These are phyloP conservation scores for Paxillus involutus DNA, from an alignment of 768 basidiomycete genomes.

Conservation along the genomic window DNA sequence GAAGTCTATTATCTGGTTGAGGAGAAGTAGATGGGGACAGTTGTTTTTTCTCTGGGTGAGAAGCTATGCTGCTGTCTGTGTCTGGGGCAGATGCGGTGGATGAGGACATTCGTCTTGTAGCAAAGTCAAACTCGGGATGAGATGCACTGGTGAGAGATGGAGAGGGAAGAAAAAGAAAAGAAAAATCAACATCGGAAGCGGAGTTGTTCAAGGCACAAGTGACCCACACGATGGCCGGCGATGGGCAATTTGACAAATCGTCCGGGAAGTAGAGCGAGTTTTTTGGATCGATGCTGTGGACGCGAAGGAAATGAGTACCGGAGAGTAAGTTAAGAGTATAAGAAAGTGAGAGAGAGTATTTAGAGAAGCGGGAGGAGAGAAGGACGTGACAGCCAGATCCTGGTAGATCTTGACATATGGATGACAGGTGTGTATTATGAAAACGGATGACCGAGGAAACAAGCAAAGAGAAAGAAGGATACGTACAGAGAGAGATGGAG, in stretches of 20 bases:
- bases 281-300: conserved; percentile 41
- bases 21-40: conserved; percentile 52
- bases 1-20: conserved; percentile 47
- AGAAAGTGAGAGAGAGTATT: conserved; percentile 5
- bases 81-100: conserved; percentile 70
- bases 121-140: conserved; percentile 53
- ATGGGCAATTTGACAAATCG: conserved; percentile 47
- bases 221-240: conserved; percentile 49
- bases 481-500: conserved; percentile 60
- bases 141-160: conserved; percentile 31
- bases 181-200: conserved; percentile 14
- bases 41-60: conserved; percentile 60
- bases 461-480: conserved; percentile 2
- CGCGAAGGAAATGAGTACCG: conserved; percentile 12
- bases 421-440: conserved; percentile 20
- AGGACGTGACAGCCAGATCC: conserved; percentile 28
- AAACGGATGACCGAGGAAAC: conserved; percentile 1
- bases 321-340: not conserved
- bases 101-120: conserved; percentile 71
- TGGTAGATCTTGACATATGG: conserved; percentile 29
- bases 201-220: conserved; percentile 11
- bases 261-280: conserved; percentile 38
- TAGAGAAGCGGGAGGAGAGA: conserved; percentile 11
- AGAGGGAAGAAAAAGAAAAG: conserved; percentile 7
- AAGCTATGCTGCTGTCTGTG: conserved; percentile 58